Evolutionary conservation across 1,284 basidiomycete genomes (phyloP).

Genomic region (Inonotus obliquus): DNA sequence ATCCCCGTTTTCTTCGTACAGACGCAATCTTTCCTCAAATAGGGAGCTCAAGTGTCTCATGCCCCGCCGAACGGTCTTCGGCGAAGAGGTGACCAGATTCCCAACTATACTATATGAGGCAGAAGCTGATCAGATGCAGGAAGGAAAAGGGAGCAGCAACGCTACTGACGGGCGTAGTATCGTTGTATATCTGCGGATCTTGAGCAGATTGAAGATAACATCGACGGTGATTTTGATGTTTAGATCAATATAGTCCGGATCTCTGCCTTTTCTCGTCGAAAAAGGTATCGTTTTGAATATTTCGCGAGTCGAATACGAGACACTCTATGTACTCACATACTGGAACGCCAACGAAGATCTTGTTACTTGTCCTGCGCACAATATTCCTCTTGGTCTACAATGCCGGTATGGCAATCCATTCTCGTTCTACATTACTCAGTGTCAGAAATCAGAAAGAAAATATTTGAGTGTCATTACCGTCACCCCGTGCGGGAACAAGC

Average conservation of each 20-base stretch:
- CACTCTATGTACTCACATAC: slow-evolving; percentile 28
- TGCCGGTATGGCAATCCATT: slow-evolving; percentile 34
- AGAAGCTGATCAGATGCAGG: background rate
- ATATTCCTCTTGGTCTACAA: slow-evolving; percentile 34
- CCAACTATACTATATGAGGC: slow-evolving; percentile 19
- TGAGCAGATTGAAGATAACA: slow-evolving; percentile 24
- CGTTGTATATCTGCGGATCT: slow-evolving; percentile 33
- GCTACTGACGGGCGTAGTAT: slow-evolving; percentile 25
- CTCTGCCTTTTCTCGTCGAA: slow-evolving; percentile 30
- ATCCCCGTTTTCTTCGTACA: slow-evolving; percentile 22
- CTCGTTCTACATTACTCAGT: slow-evolving; percentile 22
- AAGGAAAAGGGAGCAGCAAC: background rate
- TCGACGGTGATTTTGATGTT: slow-evolving; percentile 31
- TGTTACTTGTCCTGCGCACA: slow-evolving; percentile 35
- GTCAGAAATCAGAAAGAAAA: background rate
- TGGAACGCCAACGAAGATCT: slow-evolving; percentile 38
- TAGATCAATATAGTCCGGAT: slow-evolving; percentile 36
- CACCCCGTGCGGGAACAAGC: slow-evolving; percentile 21
- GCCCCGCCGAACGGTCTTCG: slow-evolving; percentile 11
- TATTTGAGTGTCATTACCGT: slow-evolving; percentile 6
- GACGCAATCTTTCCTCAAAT: slow-evolving; percentile 23
- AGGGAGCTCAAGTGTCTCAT: slow-evolving; percentile 23
- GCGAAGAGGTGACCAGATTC: slow-evolving; percentile 16
- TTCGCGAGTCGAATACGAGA: background rate
- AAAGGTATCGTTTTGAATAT: background rate